These are phyloP conservation scores for Picea sitchensis DNA, from an alignment of 75 land plant genomes.

Conservation along the genomic window DNA sequence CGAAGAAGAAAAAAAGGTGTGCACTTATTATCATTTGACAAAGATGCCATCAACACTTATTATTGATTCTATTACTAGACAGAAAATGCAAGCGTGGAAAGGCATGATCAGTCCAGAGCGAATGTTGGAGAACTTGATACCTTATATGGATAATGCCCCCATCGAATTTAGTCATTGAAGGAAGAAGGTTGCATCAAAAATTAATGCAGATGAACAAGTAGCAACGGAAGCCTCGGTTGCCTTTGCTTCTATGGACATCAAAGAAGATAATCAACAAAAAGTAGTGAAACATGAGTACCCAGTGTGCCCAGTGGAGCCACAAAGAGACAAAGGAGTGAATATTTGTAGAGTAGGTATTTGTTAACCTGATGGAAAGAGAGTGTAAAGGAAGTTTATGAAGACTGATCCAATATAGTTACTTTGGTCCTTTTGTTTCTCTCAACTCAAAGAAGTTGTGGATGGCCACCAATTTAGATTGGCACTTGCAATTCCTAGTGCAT, in stretches of 20 bases:
- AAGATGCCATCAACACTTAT: conserved; percentile 79
- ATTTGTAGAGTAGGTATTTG: conserved; percentile 81
- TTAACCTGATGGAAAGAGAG: conserved; percentile 85
- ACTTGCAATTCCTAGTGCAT: no score
- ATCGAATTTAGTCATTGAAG: conserved; percentile 46
- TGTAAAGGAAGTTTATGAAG: conserved; percentile 67
- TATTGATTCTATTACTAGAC: conserved; percentile 94
- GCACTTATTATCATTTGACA: no score
- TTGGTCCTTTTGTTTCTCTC: conserved; percentile 85
- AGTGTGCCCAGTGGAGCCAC: no score
- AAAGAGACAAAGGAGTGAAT: no score
- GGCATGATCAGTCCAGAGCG: conserved; percentile 88
- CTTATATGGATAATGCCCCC: no score
- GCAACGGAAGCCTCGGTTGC: no score
- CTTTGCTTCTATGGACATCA: no score
- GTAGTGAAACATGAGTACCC: conserved; percentile 30
- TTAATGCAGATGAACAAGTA: background rate
- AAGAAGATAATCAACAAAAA: no score
- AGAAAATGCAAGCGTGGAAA: conserved; percentile 87
- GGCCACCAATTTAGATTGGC: no score
- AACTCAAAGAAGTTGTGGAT: conserved; percentile 55
- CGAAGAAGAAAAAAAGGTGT: no score
- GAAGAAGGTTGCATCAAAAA: conserved; percentile 13
- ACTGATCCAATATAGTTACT: conserved; percentile 83
- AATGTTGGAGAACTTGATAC: no score